phyloP scores from a whole-genome alignment of 2,329 filamentous ascomycete species.

The Knufia petricola region DNA sequence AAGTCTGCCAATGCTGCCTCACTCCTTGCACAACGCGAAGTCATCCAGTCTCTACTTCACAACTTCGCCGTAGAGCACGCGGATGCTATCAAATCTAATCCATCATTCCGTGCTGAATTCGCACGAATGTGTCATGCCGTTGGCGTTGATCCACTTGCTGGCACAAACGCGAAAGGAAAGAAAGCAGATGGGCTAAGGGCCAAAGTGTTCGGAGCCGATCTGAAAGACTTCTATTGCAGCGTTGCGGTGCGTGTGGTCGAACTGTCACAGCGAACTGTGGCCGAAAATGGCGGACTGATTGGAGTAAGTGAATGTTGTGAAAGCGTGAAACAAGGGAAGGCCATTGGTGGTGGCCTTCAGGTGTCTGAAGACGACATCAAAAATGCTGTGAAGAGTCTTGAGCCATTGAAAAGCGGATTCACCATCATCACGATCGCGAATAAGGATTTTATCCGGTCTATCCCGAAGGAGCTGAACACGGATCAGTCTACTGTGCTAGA shows the following conservation, averaged over 20 bases:
- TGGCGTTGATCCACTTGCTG: constrained; percentile 88
- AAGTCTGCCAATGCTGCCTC: constrained; percentile 74
- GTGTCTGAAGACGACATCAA: constrained; percentile 90
- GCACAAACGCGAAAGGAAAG: constrained; percentile 43
- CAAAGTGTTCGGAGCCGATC: constrained; percentile 78
- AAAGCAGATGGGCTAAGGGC: constrained; percentile 71
- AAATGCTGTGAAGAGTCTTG: constrained; percentile 75
- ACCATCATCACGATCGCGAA: constrained; percentile 73
- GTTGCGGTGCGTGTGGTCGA: constrained; percentile 92
- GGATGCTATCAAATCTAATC: constrained; percentile 91
- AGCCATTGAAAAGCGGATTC: constrained; percentile 81
- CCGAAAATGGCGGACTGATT: constrained; percentile 87
- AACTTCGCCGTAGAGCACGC: constrained; percentile 92
- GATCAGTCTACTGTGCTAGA: constrained; percentile 91
- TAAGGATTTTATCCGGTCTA: constrained; percentile 78
- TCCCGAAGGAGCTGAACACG: constrained; percentile 89
- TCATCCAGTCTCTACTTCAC: constrained; percentile 90
- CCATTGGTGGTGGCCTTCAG: constrained; percentile 64
- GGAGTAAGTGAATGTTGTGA: constrained; percentile 72
- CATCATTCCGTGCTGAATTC: constrained; percentile 90
- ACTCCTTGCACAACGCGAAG: constrained; percentile 83
- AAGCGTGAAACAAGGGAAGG: constrained; percentile 60
- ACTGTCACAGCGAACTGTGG: constrained; percentile 73
- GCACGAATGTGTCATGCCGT: constrained; percentile 97
- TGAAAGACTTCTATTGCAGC: constrained; percentile 98